phyloP scores from a whole-genome alignment of 208 protist species.

The Crithidia brevicula region DNA sequence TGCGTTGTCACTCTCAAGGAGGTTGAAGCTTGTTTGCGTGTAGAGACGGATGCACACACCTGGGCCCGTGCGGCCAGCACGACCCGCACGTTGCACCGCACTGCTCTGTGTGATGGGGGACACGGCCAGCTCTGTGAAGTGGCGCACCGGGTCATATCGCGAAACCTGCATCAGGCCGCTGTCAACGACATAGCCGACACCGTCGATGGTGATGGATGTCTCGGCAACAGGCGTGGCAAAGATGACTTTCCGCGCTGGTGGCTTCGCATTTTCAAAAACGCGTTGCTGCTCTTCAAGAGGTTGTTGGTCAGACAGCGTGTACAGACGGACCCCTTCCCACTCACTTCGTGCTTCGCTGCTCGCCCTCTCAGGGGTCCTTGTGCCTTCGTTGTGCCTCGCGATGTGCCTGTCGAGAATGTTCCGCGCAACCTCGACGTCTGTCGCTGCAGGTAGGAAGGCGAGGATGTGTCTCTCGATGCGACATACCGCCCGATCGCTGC shows the following conservation, averaged over 20 bases:
- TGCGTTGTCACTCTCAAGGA: conserved; percentile 38
- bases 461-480: conserved; percentile 40
- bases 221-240: conserved; percentile 98
- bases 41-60: conserved; percentile 97
- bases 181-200: conserved; percentile 98
- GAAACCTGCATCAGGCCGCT: conserved; percentile 97
- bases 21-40: conserved; percentile 63
- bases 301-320: conserved; percentile 47
- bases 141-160: conserved; percentile 87
- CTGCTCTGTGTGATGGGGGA: conserved; percentile 95
- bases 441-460: conserved; percentile 59
- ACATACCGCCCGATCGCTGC: background rate
- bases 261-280: conserved; percentile 27
- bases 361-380: too few species aligned
- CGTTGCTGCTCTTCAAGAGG: conserved; percentile 39
- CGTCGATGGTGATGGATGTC: conserved; percentile 98
- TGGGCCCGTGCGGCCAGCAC: conserved; percentile 95
- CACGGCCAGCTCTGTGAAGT: conserved; percentile 95
- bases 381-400: background rate
- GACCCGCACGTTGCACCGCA: conserved; percentile 97
- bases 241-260: conserved; percentile 80
- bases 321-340: conserved; percentile 20
- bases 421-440: conserved; percentile 47
- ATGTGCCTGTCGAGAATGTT: background rate
- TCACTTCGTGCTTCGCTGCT: background rate